These are phyloP conservation scores for Epichloe hybrida DNA, from an alignment of 2,329 filamentous ascomycete genomes.

Conservation along the genomic window DNA sequence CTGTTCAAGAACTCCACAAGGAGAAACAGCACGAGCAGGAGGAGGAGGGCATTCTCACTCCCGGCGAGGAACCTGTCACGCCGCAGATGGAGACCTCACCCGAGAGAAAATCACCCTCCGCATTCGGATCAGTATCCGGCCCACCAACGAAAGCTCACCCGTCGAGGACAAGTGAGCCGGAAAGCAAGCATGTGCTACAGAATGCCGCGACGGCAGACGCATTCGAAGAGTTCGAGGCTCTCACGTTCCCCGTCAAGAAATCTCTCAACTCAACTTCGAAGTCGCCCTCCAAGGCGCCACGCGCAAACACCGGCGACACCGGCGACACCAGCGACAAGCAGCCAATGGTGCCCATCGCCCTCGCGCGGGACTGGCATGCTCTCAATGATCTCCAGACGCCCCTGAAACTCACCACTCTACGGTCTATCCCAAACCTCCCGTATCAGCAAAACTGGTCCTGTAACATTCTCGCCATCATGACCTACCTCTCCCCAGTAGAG, in stretches of 20 bases:
- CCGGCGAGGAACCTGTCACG: background rate
- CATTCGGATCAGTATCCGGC: background rate
- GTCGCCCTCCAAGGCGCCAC: slow-evolving; percentile 1
- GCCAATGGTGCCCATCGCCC: slow-evolving; percentile 17
- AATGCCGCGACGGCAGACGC: slow-evolving; percentile 20
- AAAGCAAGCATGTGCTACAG: slow-evolving; percentile 4
- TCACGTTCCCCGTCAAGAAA: slow-evolving; percentile 14
- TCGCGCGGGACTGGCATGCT: slow-evolving; percentile 28
- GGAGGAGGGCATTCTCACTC: background rate
- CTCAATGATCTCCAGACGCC: slow-evolving; percentile 27
- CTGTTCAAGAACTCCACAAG: slow-evolving; percentile 16
- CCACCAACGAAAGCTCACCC: background rate
- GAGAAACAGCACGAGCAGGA: background rate
- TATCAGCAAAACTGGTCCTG: slow-evolving; percentile 46
- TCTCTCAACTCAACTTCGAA: background rate
- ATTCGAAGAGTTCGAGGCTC: slow-evolving; percentile 24
- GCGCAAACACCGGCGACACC: background rate
- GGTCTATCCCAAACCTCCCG: slow-evolving; percentile 35
- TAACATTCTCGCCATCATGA: slow-evolving; percentile 39
- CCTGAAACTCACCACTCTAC: slow-evolving; percentile 37
- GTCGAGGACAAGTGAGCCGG: background rate
- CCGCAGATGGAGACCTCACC: background rate
- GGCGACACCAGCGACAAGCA: background rate
- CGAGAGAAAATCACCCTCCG: background rate
- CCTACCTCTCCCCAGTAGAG: slow-evolving; percentile 32